Base-by-base conservation (phyloP, 2,329 filamentous ascomycete species). In the Trichoderma semiorbis region DNA sequence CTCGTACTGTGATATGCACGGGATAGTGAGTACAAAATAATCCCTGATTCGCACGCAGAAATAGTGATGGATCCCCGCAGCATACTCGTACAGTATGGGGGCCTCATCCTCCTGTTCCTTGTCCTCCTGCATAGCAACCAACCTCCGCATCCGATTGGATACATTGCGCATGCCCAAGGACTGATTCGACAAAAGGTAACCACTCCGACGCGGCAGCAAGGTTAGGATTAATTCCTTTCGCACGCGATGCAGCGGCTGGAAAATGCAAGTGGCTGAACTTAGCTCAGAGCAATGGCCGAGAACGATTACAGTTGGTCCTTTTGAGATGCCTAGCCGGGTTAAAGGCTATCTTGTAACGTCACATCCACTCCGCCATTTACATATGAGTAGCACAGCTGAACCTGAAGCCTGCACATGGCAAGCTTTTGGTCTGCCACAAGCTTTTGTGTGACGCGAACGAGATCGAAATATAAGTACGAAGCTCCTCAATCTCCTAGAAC, bases 331-430 rank as follows among this genome's bases (percentile, higher is more conserved):
- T 53, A 71, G 63, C 39, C 21, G 47, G 70, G 63, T n/a, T 71
- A 58, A 71, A 66, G 28, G 32, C 50, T 34, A 71, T 62, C 47
- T 68, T 72, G 70, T 72, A 72, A 72, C 70, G 70, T 72, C 70
- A 72, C 70, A 72, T 72, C 36, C 67, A 34, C 69, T 58, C 64
- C 70, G 39, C 63, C n/a, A 34, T 60, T 50, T 50, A 26, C 47
- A 53, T 53, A 24, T 24, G 47, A 53, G 47, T 53, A 11, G 36
- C 55, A 43, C 32, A 39, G 36, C 64, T 60, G 32, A n/a, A 43
- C 34, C 24, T 60, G 32, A n/a, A 55, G 47, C 24, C 36, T 67
- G 62, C 30, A 34, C 10, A 21, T 68, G 43, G 63, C 64, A 18
- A n/a, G 24, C 24, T 43, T 32, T 32, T 36, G 55, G 26, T 60